Evolutionary conservation across 306 rosid genomes (phyloP).

Genomic region (Dalbergia oliveri): DNA sequence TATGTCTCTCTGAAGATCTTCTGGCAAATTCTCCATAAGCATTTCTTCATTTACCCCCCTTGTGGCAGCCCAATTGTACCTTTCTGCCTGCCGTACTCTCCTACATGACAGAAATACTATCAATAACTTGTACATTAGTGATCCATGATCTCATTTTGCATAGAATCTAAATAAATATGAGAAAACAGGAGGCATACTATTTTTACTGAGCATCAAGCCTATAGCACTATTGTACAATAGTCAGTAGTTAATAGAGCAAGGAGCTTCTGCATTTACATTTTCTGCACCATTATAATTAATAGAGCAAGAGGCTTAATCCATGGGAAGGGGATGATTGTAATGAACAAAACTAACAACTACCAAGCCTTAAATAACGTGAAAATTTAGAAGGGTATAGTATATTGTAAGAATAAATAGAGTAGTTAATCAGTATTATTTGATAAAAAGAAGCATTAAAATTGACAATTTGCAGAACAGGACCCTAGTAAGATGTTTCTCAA

Average conservation of each 20-base stretch:
- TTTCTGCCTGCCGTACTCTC: slow-evolving; percentile 70
- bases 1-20: slow-evolving; percentile 78
- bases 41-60: slow-evolving; percentile 85
- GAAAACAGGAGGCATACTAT: background rate
- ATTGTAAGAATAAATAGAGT: too few species aligned
- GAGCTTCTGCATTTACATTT: too few species aligned
- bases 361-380: too few species aligned
- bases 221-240: too few species aligned
- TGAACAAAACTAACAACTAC: too few species aligned
- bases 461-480: slow-evolving; percentile 5
- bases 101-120: slow-evolving; percentile 42
- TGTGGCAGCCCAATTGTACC: slow-evolving; percentile 80
- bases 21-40: slow-evolving; percentile 78
- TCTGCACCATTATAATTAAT: too few species aligned
- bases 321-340: too few species aligned
- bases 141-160: background rate
- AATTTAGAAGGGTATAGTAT: too few species aligned
- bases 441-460: background rate
- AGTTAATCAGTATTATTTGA: too few species aligned
- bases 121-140: background rate
- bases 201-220: background rate
- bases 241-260: background rate
- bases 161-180: slow-evolving; percentile 1
- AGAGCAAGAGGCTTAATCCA: too few species aligned
- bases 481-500: background rate